A percentile compares a stretch with the other conserved stretches of the same genome.
Evolutionary conservation across 345 rosid genomes (phyloP).

Genomic region (Salix brachista): DNA sequence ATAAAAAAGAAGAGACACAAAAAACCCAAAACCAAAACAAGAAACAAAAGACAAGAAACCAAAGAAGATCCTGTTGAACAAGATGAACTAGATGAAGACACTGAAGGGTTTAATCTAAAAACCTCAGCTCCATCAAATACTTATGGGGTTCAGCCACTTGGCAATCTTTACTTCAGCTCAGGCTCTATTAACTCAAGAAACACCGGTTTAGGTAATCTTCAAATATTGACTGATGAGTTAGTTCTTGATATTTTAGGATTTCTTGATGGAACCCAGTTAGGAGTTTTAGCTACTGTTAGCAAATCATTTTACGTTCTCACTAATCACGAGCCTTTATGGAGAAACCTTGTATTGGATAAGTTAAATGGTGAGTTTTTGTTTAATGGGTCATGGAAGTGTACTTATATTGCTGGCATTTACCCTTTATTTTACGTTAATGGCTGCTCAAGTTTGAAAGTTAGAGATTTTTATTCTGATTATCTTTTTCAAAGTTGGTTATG

Average conservation of each 20-base stretch:
- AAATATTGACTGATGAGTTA: conserved; percentile 63
- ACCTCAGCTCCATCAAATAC: conserved; percentile 45
- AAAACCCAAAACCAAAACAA: conserved; percentile 18
- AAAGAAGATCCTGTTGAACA: background rate
- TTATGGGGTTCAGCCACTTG: conserved; percentile 84
- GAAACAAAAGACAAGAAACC: conserved; percentile 6
- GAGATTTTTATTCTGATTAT: conserved; percentile 85
- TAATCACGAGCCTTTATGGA: conserved; percentile 83
- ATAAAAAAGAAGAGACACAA: conserved; percentile 20
- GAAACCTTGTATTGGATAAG: conserved; percentile 68
- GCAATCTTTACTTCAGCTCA: conserved; percentile 62
- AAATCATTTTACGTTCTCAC: conserved; percentile 72
- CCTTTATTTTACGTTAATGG: conserved; percentile 31
- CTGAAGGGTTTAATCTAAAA: conserved; percentile 56
- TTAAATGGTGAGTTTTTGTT: conserved; percentile 57
- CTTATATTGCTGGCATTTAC: conserved; percentile 48
- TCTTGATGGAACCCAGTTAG: conserved; percentile 53
- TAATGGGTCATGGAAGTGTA: conserved; percentile 67
- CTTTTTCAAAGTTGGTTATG: conserved; percentile 95
- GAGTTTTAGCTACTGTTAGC: conserved; percentile 63
- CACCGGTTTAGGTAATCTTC: conserved; percentile 80
- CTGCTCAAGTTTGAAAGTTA: conserved; percentile 34
- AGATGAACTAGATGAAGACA: conserved; percentile 39
- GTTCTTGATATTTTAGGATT: conserved; percentile 73
- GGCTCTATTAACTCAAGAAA: conserved; percentile 60